Base-by-base conservation (phyloP, 2,329 filamentous ascomycete genomes). In the Aureobasidium lini region DNA sequence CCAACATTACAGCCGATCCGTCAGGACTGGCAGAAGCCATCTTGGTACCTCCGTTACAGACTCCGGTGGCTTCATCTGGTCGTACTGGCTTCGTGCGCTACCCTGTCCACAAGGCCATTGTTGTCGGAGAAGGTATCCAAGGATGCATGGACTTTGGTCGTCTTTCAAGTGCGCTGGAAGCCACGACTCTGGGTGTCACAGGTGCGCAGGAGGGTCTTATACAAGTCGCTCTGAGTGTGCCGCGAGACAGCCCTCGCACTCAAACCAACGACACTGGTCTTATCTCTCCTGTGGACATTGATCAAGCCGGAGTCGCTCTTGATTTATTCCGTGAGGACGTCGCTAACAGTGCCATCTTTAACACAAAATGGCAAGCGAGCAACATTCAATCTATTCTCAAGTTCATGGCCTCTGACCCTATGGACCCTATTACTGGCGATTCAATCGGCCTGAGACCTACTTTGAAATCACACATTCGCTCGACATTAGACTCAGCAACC, bases 51-150 rank as follows among this genome's bases (percentile, higher is more conserved):
- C 71, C 75, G 31, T 81, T 95, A 36, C 84, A 89, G 18, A 88
- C 89, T 43, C 83, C 83, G 1, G 81, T 78, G 6, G 85, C 87
- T 13, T 80, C 79, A 62, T 83, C 82, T 15, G 85, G 85, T 8
- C 79, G 84, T 62, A 81, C 84, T 60, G 84, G 85, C 11, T 81
- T 85, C 15, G 79, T 94, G 43, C 84, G 85, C 6, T 90, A 90
- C 46, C 92, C 93, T 0, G 90, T 96, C 1, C 93, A 97, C 69
- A 89, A 86, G 69, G 84, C 87, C 0, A 73, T 96, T 15, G 67
- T 96, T 9, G 81, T 95, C 8, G 85, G 84, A 0, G 81, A 89
- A 50, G 91, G 90, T 0, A 74, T 95, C 2, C 76, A 82, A 57
- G 90, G 88, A 7, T 83, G 87, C 1, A 78, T 86, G 5, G 76